phyloP scores from a whole-genome alignment of 345 rosid genomes.

The Eucalyptus dawsonii region DNA sequence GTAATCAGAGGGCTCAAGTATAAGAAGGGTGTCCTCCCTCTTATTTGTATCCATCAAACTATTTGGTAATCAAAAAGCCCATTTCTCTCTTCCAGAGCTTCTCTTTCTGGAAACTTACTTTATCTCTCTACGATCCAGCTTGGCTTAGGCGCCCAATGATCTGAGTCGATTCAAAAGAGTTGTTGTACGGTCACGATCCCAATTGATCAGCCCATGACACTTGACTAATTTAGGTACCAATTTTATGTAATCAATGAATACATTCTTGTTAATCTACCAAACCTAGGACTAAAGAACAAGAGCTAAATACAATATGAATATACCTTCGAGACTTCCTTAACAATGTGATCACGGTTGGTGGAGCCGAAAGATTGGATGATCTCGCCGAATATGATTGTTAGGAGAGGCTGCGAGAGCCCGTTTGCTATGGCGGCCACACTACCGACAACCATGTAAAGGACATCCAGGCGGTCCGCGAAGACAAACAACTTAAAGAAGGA shows the following conservation, averaged over 20 bases:
- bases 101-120: too few species aligned
- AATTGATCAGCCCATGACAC: too few species aligned
- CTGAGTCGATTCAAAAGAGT: too few species aligned
- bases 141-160: too few species aligned
- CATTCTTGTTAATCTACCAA: neutral
- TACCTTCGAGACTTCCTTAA: constrained; percentile 44
- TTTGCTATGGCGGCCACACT: constrained; percentile 18
- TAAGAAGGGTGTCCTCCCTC: too few species aligned
- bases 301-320: neutral
- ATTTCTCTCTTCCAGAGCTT: too few species aligned
- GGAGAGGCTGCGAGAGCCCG: constrained; percentile 43
- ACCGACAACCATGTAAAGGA: constrained; percentile 34
- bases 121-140: too few species aligned
- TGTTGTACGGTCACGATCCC: too few species aligned
- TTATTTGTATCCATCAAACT: too few species aligned
- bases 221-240: neutral
- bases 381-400: constrained; percentile 42
- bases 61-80: too few species aligned
- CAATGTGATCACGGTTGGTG: constrained; percentile 14
- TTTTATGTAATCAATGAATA: neutral
- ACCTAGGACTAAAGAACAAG: neutral
- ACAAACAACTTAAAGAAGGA: constrained; percentile 46
- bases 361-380: constrained; percentile 49
- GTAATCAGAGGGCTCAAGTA: too few species aligned
- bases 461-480: constrained; percentile 42